Percentiles rank a stretch among this genome's conserved stretches.
These are phyloP conservation scores for Penicillium nordicum DNA, from an alignment of 2,329 filamentous ascomycete genomes.

Conservation along the genomic window DNA sequence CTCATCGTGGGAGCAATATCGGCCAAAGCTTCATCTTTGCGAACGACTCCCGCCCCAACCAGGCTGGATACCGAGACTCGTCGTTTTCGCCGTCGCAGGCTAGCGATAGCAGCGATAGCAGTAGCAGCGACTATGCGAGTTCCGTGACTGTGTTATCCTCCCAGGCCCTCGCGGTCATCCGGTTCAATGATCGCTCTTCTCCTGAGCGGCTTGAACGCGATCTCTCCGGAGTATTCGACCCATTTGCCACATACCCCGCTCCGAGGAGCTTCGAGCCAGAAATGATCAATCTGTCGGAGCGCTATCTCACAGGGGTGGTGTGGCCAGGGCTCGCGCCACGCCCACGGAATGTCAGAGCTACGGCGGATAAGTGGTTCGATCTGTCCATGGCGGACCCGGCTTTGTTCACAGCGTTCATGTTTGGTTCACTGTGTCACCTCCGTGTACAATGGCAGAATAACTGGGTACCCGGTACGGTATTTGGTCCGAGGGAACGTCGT, in stretches of 20 bases:
- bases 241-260: slow-evolving; percentile 27
- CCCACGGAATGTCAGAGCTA: background rate
- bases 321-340: slow-evolving; percentile 31
- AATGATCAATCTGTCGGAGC: slow-evolving; percentile 23
- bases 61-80: slow-evolving; percentile 1
- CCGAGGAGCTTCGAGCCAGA: slow-evolving; percentile 22
- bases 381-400: slow-evolving; percentile 29
- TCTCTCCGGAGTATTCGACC: slow-evolving; percentile 25
- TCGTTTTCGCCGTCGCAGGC: slow-evolving; percentile 9
- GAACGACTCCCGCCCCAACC: background rate
- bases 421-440: slow-evolving; percentile 32
- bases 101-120: slow-evolving; percentile 21
- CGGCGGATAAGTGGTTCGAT: slow-evolving; percentile 28
- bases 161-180: background rate
- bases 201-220: slow-evolving; percentile 23
- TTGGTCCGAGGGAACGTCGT: slow-evolving; percentile 23
- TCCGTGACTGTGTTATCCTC: background rate
- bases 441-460: slow-evolving; percentile 30
- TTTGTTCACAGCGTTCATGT: slow-evolving; percentile 33
- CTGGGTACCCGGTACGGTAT: slow-evolving; percentile 19
- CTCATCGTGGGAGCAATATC: background rate
- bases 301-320: slow-evolving; percentile 23
- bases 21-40: background rate
- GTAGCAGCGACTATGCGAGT: slow-evolving; percentile 9
- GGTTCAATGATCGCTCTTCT: slow-evolving; percentile 6